These are phyloP conservation scores for Leptographium wingfieldii DNA, from an alignment of 2,329 filamentous ascomycete species.

Conservation along the genomic window DNA sequence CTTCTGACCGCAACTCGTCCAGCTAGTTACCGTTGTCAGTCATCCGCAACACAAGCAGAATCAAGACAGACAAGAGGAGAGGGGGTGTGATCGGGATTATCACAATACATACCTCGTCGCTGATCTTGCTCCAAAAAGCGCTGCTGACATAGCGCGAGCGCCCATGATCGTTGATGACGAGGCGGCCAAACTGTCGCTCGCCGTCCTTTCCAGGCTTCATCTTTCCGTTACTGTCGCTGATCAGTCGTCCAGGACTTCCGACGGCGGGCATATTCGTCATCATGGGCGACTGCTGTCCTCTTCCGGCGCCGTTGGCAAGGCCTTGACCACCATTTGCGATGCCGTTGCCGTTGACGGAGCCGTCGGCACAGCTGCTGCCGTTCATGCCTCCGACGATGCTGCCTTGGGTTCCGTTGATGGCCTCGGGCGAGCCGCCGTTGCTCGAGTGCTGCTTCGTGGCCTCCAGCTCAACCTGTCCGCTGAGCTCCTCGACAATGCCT, in stretches of 20 bases:
- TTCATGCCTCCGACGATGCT: neutral
- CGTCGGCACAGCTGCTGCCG: neutral
- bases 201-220: conserved; percentile 20
- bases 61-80: neutral
- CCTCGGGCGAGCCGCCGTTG: conserved; percentile 26
- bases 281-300: conserved; percentile 6
- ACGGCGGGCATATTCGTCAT: neutral
- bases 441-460: conserved; percentile 22
- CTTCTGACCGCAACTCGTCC: conserved; percentile 35
- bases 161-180: conserved; percentile 58
- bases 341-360: conserved; percentile 2
- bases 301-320: conserved; percentile 1
- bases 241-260: conserved; percentile 10
- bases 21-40: conserved; percentile 18
- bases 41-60: neutral
- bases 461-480: conserved; percentile 49
- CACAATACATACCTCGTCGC: conserved; percentile 46
- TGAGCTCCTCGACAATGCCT: conserved; percentile 60
- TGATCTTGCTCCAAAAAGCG: conserved; percentile 64
- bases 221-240: conserved; percentile 9
- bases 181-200: conserved; percentile 47
- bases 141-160: conserved; percentile 63
- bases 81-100: too few relatives aligned
- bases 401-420: conserved; percentile 4
- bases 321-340: neutral